Base-by-base conservation (phyloP, 305 asterid genomes). In the Plantago coronopus region DNA sequence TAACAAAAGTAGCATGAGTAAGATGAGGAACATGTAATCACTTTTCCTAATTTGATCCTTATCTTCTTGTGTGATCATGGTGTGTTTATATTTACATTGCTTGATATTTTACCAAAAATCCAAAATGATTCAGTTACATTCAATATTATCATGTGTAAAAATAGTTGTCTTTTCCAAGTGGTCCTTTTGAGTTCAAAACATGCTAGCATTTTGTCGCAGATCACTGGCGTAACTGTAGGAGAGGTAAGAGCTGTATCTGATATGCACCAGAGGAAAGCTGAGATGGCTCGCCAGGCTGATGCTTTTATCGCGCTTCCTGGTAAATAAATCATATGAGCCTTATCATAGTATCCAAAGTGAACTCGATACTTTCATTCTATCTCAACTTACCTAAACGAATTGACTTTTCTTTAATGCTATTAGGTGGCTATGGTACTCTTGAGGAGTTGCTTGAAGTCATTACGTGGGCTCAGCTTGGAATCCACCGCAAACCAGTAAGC, bases 381-480 rank as follows among this genome's bases (percentile, higher is more conserved):
- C 40, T 5, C 2, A 2, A 34, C 40, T 34, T 15, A 37, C 17
- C 11, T 49, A 37, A 17, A 8, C 13, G 29, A 25, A 54, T 19
- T 16, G 0, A 13, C 0, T 34, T 14, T 4, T 21, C 38, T 46
- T 48, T 3, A 17, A 62, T 1, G 11, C 53, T 54, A 48, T 21
- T 67, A 91, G 97, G 97, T 68, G 98, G 98, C 34, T 91, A 91
- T 72, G 98, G 98, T 29, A 91, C 98, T n/a, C 89, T 91, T 19
- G 98, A 91, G 72, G 98, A 91, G 76, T 78, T 91, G 72, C 94
- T 90, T 17, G 97, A 90, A 73, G 95, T 90, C 60, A 87, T 90
- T 63, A 91, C 96, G 43, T 91, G 98, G 98, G 96, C 98, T 71
- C 98, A 91, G 72, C 89, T 91, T 16, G 91, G 96, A 71, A 91